Base-by-base conservation (phyloP, 345 rosid species). In the Passiflora organensis region DNA sequence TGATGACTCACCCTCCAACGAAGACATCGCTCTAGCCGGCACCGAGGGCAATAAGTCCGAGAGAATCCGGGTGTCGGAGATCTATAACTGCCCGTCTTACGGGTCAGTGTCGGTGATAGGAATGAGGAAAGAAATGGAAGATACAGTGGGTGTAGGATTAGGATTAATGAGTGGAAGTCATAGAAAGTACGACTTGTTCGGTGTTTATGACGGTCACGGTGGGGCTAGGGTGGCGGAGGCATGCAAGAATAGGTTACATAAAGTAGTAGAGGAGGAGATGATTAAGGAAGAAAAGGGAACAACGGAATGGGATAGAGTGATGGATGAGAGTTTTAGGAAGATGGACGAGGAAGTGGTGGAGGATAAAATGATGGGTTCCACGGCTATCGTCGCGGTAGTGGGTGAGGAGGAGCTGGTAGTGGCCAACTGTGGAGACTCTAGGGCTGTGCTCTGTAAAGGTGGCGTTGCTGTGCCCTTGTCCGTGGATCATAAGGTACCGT, bases 341-440 rank as follows among this genome's bases (percentile, higher is more conserved):
- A 79, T 76, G 83, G 78, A 79, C 17, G 68, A 56, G 32, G 79
- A 79, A 57, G 68, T 76, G 42, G 6, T 6, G 38, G 19, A 32
- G 14, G 32, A 36, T 20, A 45, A 18, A 6, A 58, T 36, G 5
- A 22, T 25, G 49, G 75, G 79, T 13, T 70, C 71, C 13, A 71
- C 74, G 6, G 75, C 79, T 0, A 41, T 62, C 42, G 84, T 71
- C 45, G 73, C 60, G 21, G 17, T 76, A 66, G 71, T 76, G 17
- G 72, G 77, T 38, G 23, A 43, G 48, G 60, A 63, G 49, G 75
- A 68, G 58, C 4, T 76, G 2, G 73, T 74, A 57, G 76, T 64
- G 59, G 79, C 78, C 5, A 74, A 74, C 53, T 63, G 81, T 12
- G 84, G 84, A 15, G 71, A 76, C 42, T 76, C 71, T 1, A 69